These are phyloP conservation scores for Rhodosporidiobolus sp. DNA, from an alignment of 768 basidiomycete genomes.

Conservation along the genomic window DNA sequence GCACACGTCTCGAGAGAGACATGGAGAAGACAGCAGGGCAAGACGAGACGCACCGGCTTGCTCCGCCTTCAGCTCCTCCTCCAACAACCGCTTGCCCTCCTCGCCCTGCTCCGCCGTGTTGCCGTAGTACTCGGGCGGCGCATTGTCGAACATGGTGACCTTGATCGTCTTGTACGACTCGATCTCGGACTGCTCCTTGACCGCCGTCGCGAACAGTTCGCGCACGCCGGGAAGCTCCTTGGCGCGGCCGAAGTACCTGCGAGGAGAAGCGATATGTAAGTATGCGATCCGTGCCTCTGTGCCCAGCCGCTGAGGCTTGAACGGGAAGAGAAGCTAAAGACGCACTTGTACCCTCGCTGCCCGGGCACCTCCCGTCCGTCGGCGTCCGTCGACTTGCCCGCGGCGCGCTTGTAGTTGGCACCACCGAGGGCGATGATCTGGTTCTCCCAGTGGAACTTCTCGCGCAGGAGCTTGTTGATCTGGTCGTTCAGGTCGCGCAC, in stretches of 20 bases:
- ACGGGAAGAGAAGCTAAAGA: constrained; percentile 14
- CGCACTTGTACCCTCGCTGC: constrained; percentile 94
- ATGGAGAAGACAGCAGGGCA: neutral
- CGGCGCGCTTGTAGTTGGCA: constrained; percentile 90
- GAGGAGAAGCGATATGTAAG: neutral
- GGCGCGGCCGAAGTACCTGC: constrained; percentile 91
- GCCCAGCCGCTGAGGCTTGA: neutral
- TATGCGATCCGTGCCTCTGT: neutral
- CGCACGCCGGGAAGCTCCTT: constrained; percentile 92
- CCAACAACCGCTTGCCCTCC: constrained; percentile 55
- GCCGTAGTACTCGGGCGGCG: constrained; percentile 84
- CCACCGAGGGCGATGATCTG: constrained; percentile 94
- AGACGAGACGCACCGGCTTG: constrained; percentile 60
- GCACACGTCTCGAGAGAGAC: neutral
- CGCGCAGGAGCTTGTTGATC: constrained; percentile 90
- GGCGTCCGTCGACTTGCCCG: constrained; percentile 83
- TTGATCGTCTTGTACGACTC: constrained; percentile 56
- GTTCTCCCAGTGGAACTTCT: constrained; percentile 97
- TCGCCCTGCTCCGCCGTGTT: constrained; percentile 76
- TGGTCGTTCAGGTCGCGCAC: constrained; percentile 94
- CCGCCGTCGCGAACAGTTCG: constrained; percentile 79
- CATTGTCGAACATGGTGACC: constrained; percentile 84
- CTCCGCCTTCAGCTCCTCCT: constrained; percentile 69
- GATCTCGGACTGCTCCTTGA: constrained; percentile 67
- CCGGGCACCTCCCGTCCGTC: constrained; percentile 95